Evolutionary conservation across 2,329 filamentous ascomycete species (phyloP), one percentile per base, ranked within the genome.

Genomic region (Stachybotrys chlorohalonatus): DNA sequence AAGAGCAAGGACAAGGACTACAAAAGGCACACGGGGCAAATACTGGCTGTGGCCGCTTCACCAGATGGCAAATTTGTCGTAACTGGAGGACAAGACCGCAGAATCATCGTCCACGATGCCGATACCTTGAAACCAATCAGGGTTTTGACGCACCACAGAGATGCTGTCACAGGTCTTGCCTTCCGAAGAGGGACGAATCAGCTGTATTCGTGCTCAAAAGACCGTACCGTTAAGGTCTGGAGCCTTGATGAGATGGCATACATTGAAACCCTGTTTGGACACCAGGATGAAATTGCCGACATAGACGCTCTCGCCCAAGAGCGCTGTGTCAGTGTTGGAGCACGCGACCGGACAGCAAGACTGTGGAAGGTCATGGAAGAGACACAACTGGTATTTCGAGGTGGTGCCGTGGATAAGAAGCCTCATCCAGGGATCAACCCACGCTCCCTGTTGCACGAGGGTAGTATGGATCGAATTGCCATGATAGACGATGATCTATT

Each of bases 361-460:
- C 74, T 96, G 62, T 99, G 94, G 94, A 96, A 96, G 71, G 92
- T 99, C 1, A 84, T 90, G 5, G 94, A 99, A 64, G 93, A 99
- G 73, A 90, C 88, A 1, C 94, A 99, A 68, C 82, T 99, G 7
- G 92, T 97, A 2, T 99, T 97, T 72, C 86, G 93, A 51, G 93
- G 92, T 55, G 90, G 91, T 58, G 87, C 85, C 47, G 75, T 78
- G 31, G 78, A 80, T 58, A 82, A 80, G 62, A 83, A 81, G 62
- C 66, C 66, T 39, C 64, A 65, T 3, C 63, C 68, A 3, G 67
- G 68, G 56, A 60, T 77, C 13, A 73, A 80, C 59, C 75, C 78
- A 4, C 74, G 74, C n/a, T 81, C 79, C 2, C 68, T 80, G n/a
- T 75, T 79, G n/a, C 75, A 79, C 63, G 81, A 96, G 69, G 93